A percentile compares a stretch with the other conserved stretches of the same genome.
Conservation (phyloP, 164 flowering plant genomes). For the Nymphaea colorata region DNA sequence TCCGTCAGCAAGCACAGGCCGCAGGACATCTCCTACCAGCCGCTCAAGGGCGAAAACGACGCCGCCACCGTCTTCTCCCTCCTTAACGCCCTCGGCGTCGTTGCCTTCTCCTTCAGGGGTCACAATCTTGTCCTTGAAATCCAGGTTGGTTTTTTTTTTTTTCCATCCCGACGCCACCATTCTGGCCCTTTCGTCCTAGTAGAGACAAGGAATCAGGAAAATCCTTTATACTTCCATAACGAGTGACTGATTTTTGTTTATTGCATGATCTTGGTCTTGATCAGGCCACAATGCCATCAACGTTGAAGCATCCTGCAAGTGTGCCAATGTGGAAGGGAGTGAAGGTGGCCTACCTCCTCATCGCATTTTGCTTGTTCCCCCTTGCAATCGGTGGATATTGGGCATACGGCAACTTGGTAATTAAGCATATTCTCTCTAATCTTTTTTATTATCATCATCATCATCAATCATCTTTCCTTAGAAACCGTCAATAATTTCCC, state of each 20-base stretch:
- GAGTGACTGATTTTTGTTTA: background rate
- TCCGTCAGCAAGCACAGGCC: constrained; percentile 29
- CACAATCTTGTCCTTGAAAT: constrained; percentile 77
- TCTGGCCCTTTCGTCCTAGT: too few relatives aligned
- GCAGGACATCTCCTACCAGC: constrained; percentile 20
- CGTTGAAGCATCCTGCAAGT: constrained; percentile 41
- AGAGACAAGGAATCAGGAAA: too few relatives aligned
- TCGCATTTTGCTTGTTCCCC: constrained; percentile 63
- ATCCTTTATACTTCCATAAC: too few relatives aligned
- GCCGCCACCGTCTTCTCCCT: constrained; percentile 20
- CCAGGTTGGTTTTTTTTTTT: constrained; percentile 28
- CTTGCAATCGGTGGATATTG: constrained; percentile 69
- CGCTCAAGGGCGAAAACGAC: constrained; percentile 9
- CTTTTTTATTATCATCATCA: background rate
- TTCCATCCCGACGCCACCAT: background rate
- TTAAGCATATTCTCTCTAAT: background rate
- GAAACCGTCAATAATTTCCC: too few relatives aligned
- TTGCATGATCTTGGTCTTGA: background rate
- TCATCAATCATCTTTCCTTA: too few relatives aligned
- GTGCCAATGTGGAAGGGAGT: constrained; percentile 81
- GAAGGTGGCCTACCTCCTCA: constrained; percentile 33
- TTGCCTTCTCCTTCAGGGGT: constrained; percentile 79
- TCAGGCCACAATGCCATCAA: constrained; percentile 76
- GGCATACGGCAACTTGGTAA: constrained; percentile 65
- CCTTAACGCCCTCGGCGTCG: constrained; percentile 55